Evolutionary conservation across 2,329 filamentous ascomycete genomes (phyloP).

Genomic region (Scedosporium boydii): DNA sequence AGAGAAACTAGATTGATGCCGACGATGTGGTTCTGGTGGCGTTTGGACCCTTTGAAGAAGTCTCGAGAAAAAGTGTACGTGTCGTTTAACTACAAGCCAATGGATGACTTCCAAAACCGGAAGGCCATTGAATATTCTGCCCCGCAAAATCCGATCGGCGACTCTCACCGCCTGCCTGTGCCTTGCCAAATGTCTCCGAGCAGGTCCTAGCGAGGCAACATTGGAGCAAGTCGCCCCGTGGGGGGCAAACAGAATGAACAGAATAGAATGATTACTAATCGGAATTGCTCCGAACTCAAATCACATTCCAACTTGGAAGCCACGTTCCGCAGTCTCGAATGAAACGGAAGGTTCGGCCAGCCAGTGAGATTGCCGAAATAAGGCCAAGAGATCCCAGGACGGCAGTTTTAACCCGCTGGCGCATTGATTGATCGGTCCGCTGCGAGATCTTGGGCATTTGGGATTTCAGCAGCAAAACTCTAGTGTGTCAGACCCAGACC

Average conservation of each 20-base stretch:
- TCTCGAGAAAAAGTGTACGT: conserved; percentile 1
- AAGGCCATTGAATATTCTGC: conserved; percentile 3
- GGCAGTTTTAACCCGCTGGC: not conserved
- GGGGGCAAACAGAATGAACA: too few relatives aligned
- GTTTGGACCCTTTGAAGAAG: not conserved
- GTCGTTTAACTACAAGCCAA: conserved; percentile 1
- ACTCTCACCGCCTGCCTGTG: not conserved
- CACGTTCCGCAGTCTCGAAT: too few relatives aligned
- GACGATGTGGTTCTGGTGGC: not conserved
- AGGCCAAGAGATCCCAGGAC: not conserved
- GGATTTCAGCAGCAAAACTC: not conserved
- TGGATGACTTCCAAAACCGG: not conserved
- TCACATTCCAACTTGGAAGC: not conserved
- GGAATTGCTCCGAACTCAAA: not conserved
- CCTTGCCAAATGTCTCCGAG: not conserved
- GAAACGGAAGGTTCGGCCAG: not conserved
- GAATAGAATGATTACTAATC: not conserved
- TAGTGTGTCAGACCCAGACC: not conserved
- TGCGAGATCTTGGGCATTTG: not conserved
- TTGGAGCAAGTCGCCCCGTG: not conserved
- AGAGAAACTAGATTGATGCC: not conserved
- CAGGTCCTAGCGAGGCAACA: not conserved
- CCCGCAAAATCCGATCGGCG: not conserved
- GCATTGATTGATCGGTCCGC: not conserved
- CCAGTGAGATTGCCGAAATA: not conserved